Conservation (phyloP, 352 stramenopile genomes). For the Globisporangium rhizosaccharum region DNA sequence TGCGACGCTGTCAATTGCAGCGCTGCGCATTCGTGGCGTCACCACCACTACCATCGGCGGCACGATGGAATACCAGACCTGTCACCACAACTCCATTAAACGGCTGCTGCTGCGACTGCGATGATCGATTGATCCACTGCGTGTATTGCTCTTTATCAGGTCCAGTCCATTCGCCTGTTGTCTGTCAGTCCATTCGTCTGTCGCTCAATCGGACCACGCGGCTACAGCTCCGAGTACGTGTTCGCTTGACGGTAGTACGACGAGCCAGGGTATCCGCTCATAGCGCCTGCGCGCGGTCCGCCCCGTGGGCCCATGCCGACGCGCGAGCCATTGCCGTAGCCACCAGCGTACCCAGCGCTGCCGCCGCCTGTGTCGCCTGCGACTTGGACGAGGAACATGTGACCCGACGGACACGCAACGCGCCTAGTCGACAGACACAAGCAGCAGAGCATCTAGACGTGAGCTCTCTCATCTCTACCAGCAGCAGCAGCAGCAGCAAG, state of each 20-base stretch:
- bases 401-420: conserved; percentile 72
- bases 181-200: no score
- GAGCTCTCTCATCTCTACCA: conserved; percentile 2
- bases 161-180: no score
- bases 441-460: not conserved
- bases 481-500: not conserved
- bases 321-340: conserved; percentile 21
- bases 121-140: no score
- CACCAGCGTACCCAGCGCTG: conserved; percentile 6
- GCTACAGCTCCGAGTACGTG: conserved; percentile 46
- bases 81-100: no score
- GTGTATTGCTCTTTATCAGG: no score
- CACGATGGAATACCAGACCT: no score
- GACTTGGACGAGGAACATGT: conserved; percentile 86
- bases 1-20: no score
- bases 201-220: no score
- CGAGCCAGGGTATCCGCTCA: conserved; percentile 37
- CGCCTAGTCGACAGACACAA: conserved; percentile 30
- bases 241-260: conserved; percentile 46
- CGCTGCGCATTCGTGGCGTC: no score
- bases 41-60: no score
- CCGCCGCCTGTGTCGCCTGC: conserved; percentile 29
- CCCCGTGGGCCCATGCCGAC: conserved; percentile 17
- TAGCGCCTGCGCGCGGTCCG: conserved; percentile 24
- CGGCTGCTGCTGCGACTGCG: no score